Percentiles rank a stretch among this genome's conserved stretches.
phyloP scores from a whole-genome alignment of 129 eudicot genomes.

The Flaveria brownii region DNA sequence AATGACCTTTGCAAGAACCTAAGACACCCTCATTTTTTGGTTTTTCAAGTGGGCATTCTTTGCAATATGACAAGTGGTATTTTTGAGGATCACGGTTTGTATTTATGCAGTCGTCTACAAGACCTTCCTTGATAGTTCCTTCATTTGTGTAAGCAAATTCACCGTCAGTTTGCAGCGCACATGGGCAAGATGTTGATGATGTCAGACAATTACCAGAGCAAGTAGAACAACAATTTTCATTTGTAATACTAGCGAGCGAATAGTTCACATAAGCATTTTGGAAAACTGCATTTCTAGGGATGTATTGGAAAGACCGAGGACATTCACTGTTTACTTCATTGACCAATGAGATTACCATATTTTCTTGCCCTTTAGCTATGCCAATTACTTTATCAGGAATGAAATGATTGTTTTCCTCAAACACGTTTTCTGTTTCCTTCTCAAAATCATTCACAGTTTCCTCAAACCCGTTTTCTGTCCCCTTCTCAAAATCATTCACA shows the following conservation, averaged over 20 bases:
- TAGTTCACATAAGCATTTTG: slow-evolving; percentile 64
- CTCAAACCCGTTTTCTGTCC: too few relatives aligned
- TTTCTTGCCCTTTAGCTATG: slow-evolving; percentile 81
- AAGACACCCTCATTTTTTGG: slow-evolving; percentile 52
- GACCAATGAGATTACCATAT: slow-evolving; percentile 47
- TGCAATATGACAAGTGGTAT: slow-evolving; percentile 49
- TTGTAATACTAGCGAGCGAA: slow-evolving; percentile 68
- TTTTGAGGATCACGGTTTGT: slow-evolving; percentile 70
- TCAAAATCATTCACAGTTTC: slow-evolving; percentile 18
- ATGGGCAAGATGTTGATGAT: slow-evolving; percentile 55
- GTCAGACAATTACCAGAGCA: slow-evolving; percentile 71
- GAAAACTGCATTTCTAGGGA: slow-evolving; percentile 65
- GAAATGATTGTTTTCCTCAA: slow-evolving; percentile 29
- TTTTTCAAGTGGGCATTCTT: slow-evolving; percentile 81
- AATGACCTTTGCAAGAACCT: slow-evolving; percentile 85
- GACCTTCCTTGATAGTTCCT: slow-evolving; percentile 70
- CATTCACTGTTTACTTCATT: slow-evolving; percentile 59
- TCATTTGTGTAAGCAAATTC: slow-evolving; percentile 70
- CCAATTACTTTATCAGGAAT: slow-evolving; percentile 44
- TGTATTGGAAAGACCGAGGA: slow-evolving; percentile 69
- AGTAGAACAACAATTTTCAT: slow-evolving; percentile 56
- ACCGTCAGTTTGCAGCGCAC: slow-evolving; percentile 62
- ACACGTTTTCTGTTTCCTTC: slow-evolving; percentile 29
- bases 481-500: too few relatives aligned
- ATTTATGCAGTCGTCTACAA: slow-evolving; percentile 60